phyloP scores from a whole-genome alignment of 2,329 filamentous ascomycete genomes.

The Monosporascus sp. region DNA sequence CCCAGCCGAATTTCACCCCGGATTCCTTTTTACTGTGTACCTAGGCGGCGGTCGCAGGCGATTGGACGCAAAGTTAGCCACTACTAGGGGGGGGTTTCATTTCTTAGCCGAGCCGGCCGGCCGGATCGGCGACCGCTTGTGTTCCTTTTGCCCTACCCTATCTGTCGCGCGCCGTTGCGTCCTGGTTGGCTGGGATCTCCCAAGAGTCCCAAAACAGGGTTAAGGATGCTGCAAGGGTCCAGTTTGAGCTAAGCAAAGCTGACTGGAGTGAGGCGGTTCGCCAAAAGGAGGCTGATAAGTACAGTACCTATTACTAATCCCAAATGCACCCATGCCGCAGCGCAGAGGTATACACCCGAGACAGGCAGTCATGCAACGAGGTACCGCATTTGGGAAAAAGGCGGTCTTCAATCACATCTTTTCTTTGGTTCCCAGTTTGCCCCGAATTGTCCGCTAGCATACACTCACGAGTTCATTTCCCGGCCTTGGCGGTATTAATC shows the following conservation, averaged over 20 bases:
- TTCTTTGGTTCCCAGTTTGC: neutral
- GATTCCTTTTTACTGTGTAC: neutral
- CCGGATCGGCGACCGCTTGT: neutral
- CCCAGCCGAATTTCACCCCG: neutral
- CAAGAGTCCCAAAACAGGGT: neutral
- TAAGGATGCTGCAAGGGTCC: neutral
- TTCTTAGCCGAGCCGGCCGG: too few species aligned
- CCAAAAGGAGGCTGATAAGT: too few species aligned
- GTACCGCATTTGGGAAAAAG: neutral
- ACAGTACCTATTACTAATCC: too few species aligned
- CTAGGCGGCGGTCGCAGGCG: neutral
- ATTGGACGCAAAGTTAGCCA: too few species aligned
- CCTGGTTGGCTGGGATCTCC: neutral
- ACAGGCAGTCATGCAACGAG: neutral
- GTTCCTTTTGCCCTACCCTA: too few species aligned
- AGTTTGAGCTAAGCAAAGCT: too few species aligned
- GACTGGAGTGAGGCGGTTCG: too few species aligned
- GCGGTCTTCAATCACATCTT: neutral
- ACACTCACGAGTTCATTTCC: too few species aligned
- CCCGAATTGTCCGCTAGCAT: neutral
- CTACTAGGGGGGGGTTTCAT: too few species aligned
- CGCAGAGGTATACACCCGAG: neutral
- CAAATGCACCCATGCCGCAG: neutral
- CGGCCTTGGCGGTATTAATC: too few species aligned
- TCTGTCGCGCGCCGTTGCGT: neutral